phyloP scores from a whole-genome alignment of 2,329 filamentous ascomycete species.

The Bipolaris bicolor region DNA sequence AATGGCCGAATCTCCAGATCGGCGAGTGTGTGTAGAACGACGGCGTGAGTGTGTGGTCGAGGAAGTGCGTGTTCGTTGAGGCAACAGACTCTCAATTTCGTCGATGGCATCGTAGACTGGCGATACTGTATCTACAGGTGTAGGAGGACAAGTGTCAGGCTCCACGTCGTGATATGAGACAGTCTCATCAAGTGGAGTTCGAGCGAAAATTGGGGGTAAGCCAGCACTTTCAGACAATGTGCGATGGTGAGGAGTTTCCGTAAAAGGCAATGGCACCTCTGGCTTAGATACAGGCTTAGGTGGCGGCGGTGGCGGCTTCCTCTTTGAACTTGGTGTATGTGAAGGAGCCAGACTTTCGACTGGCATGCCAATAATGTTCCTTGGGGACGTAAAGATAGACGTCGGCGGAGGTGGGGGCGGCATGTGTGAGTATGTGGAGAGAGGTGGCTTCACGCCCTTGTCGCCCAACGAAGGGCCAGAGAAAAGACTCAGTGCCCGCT shows the following conservation, averaged over 20 bases:
- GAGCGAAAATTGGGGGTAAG: constrained; percentile 27
- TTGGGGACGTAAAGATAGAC: constrained; percentile 32
- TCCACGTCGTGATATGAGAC: constrained; percentile 32
- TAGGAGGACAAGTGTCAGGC: constrained; percentile 33
- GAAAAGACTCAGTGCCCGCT: constrained; percentile 23
- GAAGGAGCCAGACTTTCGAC: constrained; percentile 28
- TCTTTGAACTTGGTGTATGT: constrained; percentile 23
- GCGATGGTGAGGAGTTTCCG: constrained; percentile 17
- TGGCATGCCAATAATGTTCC: constrained; percentile 33
- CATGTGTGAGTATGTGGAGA: constrained; percentile 31
- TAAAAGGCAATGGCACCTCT: constrained; percentile 14
- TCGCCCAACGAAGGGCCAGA: constrained; percentile 6
- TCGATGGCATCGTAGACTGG: constrained; percentile 45
- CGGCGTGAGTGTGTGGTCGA: constrained; percentile 34
- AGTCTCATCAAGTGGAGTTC: constrained; percentile 17
- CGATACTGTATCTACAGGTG: constrained; percentile 36
- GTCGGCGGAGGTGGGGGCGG: constrained; percentile 36
- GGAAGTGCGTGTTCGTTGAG: constrained; percentile 31
- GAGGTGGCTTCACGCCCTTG: constrained; percentile 6
- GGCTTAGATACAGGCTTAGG: constrained; percentile 17
- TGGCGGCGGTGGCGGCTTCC: constrained; percentile 14
- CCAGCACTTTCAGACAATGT: constrained; percentile 33
- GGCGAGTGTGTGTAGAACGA: constrained; percentile 38
- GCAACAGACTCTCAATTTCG: constrained; percentile 43
- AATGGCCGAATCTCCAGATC: constrained; percentile 23